Conservation (phyloP, 202 grass and related monocot genomes). For the Carex arenaria region DNA sequence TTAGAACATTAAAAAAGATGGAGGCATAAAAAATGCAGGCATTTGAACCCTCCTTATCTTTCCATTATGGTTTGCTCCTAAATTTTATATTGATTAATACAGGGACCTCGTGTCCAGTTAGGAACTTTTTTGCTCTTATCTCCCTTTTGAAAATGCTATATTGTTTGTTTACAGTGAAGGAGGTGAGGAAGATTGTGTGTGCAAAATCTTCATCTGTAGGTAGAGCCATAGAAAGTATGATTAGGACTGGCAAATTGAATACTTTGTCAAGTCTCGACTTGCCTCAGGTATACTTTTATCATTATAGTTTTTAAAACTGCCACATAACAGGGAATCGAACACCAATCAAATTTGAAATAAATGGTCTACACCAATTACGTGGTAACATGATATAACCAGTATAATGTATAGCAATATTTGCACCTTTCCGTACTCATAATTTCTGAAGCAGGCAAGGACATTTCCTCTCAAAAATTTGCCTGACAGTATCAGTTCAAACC, state of each 20-base stretch:
- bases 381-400: background rate
- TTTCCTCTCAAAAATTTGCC: background rate
- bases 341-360: background rate
- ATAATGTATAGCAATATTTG: background rate
- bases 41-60: slow-evolving; percentile 2
- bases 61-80: slow-evolving; percentile 5
- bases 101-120: background rate
- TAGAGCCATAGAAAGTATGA: slow-evolving; percentile 71
- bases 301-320: background rate
- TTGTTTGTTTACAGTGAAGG: slow-evolving; percentile 45
- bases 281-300: slow-evolving; percentile 62
- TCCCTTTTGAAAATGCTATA: background rate
- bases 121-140: background rate
- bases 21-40: too few species aligned
- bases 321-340: background rate
- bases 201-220: slow-evolving; percentile 51
- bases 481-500: background rate
- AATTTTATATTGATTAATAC: slow-evolving; percentile 10
- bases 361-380: background rate
- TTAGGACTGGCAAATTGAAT: slow-evolving; percentile 80
- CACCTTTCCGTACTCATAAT: background rate
- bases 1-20: too few species aligned
- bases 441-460: background rate
- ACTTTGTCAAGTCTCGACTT: slow-evolving; percentile 73
- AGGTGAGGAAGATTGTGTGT: slow-evolving; percentile 54